Evolutionary conservation across 805 yeast species (phyloP), one percentile per base, ranked within the genome.

Genomic region (Candida glaebosa): DNA sequence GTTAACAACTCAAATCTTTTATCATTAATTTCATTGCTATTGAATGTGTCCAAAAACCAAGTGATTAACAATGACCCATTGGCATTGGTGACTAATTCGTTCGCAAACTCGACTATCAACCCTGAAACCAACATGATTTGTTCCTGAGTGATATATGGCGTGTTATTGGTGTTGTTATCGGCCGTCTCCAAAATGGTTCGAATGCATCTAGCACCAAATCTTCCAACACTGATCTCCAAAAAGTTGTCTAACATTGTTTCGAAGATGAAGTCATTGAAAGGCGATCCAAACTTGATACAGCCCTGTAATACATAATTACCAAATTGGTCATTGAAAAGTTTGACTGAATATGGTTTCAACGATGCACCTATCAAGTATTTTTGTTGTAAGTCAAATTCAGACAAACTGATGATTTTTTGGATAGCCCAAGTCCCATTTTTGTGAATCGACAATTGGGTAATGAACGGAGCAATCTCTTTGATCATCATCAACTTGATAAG

Each of bases 361-460:
- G 88, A 78, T 18, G 76, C 69, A 6, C 83, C 81, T 34, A 93
- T 85, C 37, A 84, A 58, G 51, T 72, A 65, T 60, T 79, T 83
- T 40, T 67, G 73, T 46, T 63, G 69, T 31, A 43, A 51, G 20
- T 60, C 62, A 53, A 81, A 87, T 78, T 73, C 34, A 73, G 80
- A 37, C 79, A 80, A 47, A 49, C 81, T 84, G 51, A 93, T 89
- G 62, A 93, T 83, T 63, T 91, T 93, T 63, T 93, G 99, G 18
- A 96, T 95, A 2, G 97, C 98, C 99, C 99, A 93, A 4, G 99
- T 93, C 47, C 99, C 99, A 61, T 93, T 93, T 57, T 93, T 93
- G 67, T 93, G 99, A 42, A 88, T 83, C 52, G 97, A 93, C 73
- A 91, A 84, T 52, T 88, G 95, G 1, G 96, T 87, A 48, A 93